A percentile compares a stretch with the other conserved stretches of the same genome.
phyloP scores from a whole-genome alignment of 108 stramenopile species.

The Skeletonema marinoi region DNA sequence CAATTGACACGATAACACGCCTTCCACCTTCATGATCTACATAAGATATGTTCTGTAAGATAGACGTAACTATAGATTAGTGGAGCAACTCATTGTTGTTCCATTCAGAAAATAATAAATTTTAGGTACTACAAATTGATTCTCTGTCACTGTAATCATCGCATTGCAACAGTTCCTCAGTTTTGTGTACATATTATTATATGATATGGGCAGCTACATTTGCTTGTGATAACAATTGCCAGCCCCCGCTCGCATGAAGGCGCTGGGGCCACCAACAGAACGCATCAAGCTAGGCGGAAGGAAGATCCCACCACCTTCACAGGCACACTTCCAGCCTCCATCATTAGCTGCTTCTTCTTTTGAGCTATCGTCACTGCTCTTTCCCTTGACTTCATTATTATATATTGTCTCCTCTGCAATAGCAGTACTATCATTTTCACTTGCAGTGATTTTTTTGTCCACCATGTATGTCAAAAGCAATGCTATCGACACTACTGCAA shows the following conservation, averaged over 20 bases:
- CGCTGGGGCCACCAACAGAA: conserved; percentile 35
- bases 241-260: conserved; percentile 34
- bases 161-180: not conserved
- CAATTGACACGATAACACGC: not conserved
- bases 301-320: conserved; percentile 44
- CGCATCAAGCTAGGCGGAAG: conserved; percentile 37
- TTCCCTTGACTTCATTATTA: not conserved
- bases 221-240: conserved; percentile 51
- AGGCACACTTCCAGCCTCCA: conserved; percentile 42
- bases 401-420: not conserved
- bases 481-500: not conserved
- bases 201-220: conserved; percentile 2
- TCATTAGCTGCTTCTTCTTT: not conserved
- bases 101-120: not conserved
- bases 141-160: too few relatives aligned
- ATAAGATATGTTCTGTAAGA: not conserved
- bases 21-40: not conserved
- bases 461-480: not conserved
- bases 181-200: not conserved
- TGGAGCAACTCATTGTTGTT: not conserved
- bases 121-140: too few relatives aligned
- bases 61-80: not conserved
- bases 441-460: not conserved
- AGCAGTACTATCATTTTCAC: not conserved
- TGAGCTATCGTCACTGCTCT: not conserved